Base-by-base conservation (phyloP, 352 stramenopile species). In the Thraustotheca clavata region DNA sequence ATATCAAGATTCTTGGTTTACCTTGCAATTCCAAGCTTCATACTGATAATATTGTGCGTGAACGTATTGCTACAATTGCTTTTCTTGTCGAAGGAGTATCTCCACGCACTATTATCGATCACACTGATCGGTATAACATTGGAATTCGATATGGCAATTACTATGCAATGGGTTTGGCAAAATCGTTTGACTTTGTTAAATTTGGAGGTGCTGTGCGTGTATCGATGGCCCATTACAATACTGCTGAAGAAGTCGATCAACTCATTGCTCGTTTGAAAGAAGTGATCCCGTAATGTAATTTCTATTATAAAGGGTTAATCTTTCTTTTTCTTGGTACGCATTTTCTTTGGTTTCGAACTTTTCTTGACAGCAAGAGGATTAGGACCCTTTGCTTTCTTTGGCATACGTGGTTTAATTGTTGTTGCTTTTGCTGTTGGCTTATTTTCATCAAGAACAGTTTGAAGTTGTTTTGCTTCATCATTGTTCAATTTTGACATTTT, bases 361-460 rank as follows among this genome's bases (percentile, higher is more conserved):
- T 90, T 94, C 73, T 91, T 94, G 49, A 80, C 65, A 0, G 82
- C 84, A 27, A 94, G 68, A 22, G 84, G 84, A 50, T 94, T 94
- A 29, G 84, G 82, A 14, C 69, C 82, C 54, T 87, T 89, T 0
- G 84, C 81, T 29, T 80, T 80, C 60, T 73, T 79, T 26, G 79
- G 57, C 12, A 79, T 71, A 35, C 50, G 36, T 8, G 60, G 32
- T 59, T 76, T 60, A 0, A 70, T 49, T 26, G 67, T 50, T 0
- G 62, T 35, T 4, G 61, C 33, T 4, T 60, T 31, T 5, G 67
- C 41, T 0, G 57, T 61, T 4, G 4, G 49, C 1, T 50, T 12
- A 0, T 62, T 60, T 3, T 60, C 67, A 6, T 67, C 59, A 12
- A 36, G 59, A 41, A 90, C 74, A 59, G 72, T 69, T 6, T 90